Conservation (phyloP, 192 early-diverging fungal species). For the Umbelopsis isabellina region DNA sequence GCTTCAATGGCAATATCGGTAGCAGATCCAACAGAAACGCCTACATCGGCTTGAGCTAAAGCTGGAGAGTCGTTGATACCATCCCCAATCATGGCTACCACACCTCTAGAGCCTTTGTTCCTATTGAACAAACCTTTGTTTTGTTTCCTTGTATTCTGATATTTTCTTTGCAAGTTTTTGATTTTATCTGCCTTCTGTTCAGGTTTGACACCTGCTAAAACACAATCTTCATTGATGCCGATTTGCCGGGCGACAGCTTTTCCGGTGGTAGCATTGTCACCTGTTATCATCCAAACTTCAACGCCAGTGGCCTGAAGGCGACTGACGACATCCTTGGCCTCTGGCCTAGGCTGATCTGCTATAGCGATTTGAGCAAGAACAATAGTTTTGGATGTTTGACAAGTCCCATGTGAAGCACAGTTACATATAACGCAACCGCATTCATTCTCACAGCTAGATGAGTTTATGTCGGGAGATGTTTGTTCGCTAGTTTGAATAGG, state of each 20-base stretch:
- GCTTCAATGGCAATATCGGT: constrained; percentile 92
- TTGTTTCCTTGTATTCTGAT: neutral
- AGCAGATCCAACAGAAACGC: constrained; percentile 85
- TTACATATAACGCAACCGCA: constrained; percentile 41
- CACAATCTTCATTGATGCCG: constrained; percentile 59
- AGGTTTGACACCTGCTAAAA: constrained; percentile 73
- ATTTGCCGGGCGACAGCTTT: constrained; percentile 62
- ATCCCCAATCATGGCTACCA: constrained; percentile 93
- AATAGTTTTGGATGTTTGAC: constrained; percentile 34
- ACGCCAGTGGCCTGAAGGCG: constrained; percentile 54
- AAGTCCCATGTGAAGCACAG: constrained; percentile 32
- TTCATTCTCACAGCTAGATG: constrained; percentile 32
- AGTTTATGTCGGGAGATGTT: neutral
- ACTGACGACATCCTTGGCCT: constrained; percentile 55
- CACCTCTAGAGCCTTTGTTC: constrained; percentile 36
- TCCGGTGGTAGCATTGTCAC: constrained; percentile 70
- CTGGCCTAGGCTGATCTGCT: constrained; percentile 66
- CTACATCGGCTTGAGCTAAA: constrained; percentile 86
- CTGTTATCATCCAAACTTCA: constrained; percentile 81
- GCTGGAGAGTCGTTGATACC: constrained; percentile 96
- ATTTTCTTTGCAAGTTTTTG: constrained; percentile 52
- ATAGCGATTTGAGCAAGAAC: constrained; percentile 53
- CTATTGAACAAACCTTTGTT: neutral
- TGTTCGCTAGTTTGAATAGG: constrained; percentile 31
- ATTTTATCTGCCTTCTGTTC: constrained; percentile 72